These are phyloP conservation scores for Lepidium didymum DNA, from an alignment of 345 rosid genomes.

Conservation along the genomic window DNA sequence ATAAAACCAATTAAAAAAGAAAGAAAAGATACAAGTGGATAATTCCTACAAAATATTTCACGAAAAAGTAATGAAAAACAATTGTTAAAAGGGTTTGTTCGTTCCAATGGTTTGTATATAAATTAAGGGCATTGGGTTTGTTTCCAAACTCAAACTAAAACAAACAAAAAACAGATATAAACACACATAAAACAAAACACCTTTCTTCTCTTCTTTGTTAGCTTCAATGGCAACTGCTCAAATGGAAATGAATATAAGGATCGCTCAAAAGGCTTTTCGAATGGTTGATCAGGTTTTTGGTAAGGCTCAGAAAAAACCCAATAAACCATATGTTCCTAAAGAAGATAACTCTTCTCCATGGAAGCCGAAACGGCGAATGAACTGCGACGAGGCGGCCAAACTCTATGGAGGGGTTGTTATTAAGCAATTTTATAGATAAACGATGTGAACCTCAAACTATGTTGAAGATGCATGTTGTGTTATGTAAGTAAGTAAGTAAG, in stretches of 20 bases:
- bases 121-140: not conserved
- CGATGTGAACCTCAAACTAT: not conserved
- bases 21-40: not conserved
- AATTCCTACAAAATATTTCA: not conserved
- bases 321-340: not conserved
- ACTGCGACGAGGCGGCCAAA: conserved; percentile 21
- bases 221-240: conserved; percentile 20
- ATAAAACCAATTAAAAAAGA: too few relatives aligned
- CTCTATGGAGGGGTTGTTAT: conserved; percentile 28
- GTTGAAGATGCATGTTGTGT: not conserved
- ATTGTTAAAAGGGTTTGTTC: not conserved
- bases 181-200: not conserved
- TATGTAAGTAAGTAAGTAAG: conserved; percentile 11
- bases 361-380: conserved; percentile 16
- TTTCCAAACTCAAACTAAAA: not conserved
- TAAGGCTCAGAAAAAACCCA: not conserved
- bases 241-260: not conserved
- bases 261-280: conserved; percentile 14
- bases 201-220: conserved; percentile 3
- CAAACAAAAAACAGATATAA: not conserved
- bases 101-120: conserved; percentile 7
- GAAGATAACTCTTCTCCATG: conserved; percentile 10
- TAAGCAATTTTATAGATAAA: conserved; percentile 16
- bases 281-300: conserved; percentile 14
- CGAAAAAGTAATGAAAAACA: not conserved